Percentiles rank a stretch among this genome's conserved stretches.
Conservation (phyloP, 257 asterid species). For the Primulina huaijiensis region DNA sequence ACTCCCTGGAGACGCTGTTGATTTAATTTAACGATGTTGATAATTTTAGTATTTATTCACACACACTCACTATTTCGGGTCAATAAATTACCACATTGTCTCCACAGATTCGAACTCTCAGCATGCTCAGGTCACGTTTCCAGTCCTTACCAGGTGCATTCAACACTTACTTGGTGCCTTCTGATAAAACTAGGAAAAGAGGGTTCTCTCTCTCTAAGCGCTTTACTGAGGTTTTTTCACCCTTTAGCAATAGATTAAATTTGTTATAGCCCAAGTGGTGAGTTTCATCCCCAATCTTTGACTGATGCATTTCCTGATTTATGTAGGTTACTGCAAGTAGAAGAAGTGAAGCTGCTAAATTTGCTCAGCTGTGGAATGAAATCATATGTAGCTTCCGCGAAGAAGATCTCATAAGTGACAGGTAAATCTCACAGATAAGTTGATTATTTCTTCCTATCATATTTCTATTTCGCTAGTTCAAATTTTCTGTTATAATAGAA, state of each 20-base stretch:
- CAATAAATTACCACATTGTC: background rate
- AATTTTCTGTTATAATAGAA: conserved; percentile 20
- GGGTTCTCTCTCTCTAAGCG: conserved; percentile 68
- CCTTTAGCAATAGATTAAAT: conserved; percentile 24
- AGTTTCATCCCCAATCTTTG: conserved; percentile 11
- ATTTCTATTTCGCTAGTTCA: conserved; percentile 4
- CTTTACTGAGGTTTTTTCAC: conserved; percentile 56
- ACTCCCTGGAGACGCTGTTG: conserved; percentile 7
- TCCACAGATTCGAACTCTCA: conserved; percentile 86
- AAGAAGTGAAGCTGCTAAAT: conserved; percentile 95
- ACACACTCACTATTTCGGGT: background rate
- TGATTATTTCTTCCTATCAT: conserved; percentile 20
- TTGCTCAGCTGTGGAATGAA: conserved; percentile 97
- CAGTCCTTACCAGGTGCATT: conserved; percentile 96
- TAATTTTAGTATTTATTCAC: background rate
- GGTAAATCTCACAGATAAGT: conserved; percentile 44
- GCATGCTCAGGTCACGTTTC: conserved; percentile 93
- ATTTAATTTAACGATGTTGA: conserved; percentile 5
- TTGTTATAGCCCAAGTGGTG: conserved; percentile 19
- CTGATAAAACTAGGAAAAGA: conserved; percentile 60
- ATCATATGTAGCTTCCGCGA: conserved; percentile 90
- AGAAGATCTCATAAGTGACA: conserved; percentile 95
- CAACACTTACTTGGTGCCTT: conserved; percentile 79
- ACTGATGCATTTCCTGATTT: conserved; percentile 17
- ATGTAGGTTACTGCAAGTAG: conserved; percentile 60